Evolutionary conservation across 1,284 basidiomycete genomes (phyloP).

Genomic region (Fomes fomentarius): DNA sequence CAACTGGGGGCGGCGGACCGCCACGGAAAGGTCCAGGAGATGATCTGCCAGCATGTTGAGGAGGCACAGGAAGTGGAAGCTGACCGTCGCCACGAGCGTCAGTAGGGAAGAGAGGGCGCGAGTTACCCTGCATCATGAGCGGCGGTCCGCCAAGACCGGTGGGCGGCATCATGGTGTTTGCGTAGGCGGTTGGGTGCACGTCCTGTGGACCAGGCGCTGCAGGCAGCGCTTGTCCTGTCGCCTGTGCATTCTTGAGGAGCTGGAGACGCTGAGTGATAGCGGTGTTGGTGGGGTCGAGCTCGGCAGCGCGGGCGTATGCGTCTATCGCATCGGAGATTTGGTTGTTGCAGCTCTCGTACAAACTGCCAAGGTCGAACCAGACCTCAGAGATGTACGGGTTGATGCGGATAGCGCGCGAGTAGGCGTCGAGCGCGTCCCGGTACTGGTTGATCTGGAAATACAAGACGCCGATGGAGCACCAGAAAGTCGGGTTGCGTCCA

Average conservation of each 20-base stretch:
- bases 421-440: slow-evolving; percentile 97
- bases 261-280: slow-evolving; percentile 80
- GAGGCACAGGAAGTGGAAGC: slow-evolving; percentile 64
- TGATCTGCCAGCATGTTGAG: slow-evolving; percentile 49
- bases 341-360: slow-evolving; percentile 99
- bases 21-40: slow-evolving; percentile 76
- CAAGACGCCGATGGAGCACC: slow-evolving; percentile 99
- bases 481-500: slow-evolving; percentile 98
- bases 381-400: slow-evolving; percentile 99
- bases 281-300: slow-evolving; percentile 84
- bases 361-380: slow-evolving; percentile 96
- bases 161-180: slow-evolving; percentile 71
- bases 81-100: slow-evolving; percentile 61
- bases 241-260: slow-evolving; percentile 81
- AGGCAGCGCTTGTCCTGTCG: slow-evolving; percentile 77
- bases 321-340: slow-evolving; percentile 99
- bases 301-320: slow-evolving; percentile 91
- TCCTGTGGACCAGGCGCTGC: slow-evolving; percentile 91
- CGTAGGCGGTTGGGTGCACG: slow-evolving; percentile 94
- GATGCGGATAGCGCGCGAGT: slow-evolving; percentile 97
- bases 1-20: slow-evolving; percentile 77
- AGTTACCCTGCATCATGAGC: slow-evolving; percentile 51
- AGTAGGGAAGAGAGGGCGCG: slow-evolving; percentile 57
- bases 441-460: slow-evolving; percentile 99
- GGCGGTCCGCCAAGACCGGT: slow-evolving; percentile 63